Conservation (phyloP, 768 basidiomycete species). For the Russula ochroleuca region DNA sequence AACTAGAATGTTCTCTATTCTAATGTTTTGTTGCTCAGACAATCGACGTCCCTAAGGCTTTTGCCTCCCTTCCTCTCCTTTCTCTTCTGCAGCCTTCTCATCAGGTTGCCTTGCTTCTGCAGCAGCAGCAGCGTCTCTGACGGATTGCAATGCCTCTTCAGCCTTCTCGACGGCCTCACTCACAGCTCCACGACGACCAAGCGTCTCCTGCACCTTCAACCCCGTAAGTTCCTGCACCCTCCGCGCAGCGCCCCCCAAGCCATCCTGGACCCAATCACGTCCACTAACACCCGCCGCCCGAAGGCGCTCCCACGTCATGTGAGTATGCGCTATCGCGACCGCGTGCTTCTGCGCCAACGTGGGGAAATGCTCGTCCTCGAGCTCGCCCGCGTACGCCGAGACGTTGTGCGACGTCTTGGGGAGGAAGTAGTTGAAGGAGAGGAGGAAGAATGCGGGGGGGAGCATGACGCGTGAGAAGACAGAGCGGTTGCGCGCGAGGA, state of each 20-base stretch:
- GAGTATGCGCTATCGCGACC: slow-evolving; percentile 54
- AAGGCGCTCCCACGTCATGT: slow-evolving; percentile 55
- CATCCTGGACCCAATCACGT: slow-evolving; percentile 41
- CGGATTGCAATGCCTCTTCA: slow-evolving; percentile 14
- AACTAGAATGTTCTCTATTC: slow-evolving; percentile 15
- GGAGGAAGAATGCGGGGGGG: slow-evolving; percentile 68
- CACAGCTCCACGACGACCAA: slow-evolving; percentile 7
- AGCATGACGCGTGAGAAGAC: slow-evolving; percentile 65
- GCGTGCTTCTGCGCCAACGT: slow-evolving; percentile 62
- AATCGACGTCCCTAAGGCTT: neutral
- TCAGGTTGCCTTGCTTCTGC: neutral
- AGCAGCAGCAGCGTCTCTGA: neutral
- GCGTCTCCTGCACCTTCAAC: slow-evolving; percentile 41
- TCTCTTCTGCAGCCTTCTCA: slow-evolving; percentile 5
- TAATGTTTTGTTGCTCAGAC: slow-evolving; percentile 5
- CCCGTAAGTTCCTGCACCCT: slow-evolving; percentile 68
- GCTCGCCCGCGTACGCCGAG: slow-evolving; percentile 53
- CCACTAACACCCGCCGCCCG: slow-evolving; percentile 50
- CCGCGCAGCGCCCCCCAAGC: slow-evolving; percentile 47
- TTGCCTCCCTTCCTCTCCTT: neutral
- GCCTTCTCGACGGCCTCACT: slow-evolving; percentile 25
- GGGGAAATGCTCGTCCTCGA: slow-evolving; percentile 73
- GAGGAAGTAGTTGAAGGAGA: slow-evolving; percentile 78
- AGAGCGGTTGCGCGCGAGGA: slow-evolving; percentile 73
- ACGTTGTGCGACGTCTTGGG: slow-evolving; percentile 76